Evolutionary conservation across 169 alveolate genomes (phyloP).

Genomic region (Condylostoma magnum): DNA sequence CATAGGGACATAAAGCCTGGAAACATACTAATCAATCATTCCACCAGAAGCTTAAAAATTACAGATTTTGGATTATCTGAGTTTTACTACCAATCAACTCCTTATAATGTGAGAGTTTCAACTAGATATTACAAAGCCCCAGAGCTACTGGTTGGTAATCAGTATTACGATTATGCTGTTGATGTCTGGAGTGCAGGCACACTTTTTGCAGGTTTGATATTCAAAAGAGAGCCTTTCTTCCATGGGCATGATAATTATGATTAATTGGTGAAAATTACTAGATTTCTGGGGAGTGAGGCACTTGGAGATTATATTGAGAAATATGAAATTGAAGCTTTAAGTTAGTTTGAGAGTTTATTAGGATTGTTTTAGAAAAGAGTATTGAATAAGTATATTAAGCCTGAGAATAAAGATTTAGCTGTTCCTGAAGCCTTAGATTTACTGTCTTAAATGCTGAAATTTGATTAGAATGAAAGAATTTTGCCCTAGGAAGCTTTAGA

Average conservation of each 20-base stretch:
- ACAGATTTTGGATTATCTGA: constrained; percentile 99
- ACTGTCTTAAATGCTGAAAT: not conserved
- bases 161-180: constrained; percentile 94
- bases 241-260: constrained; percentile 96
- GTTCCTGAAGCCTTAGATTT: constrained; percentile 9
- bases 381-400: not conserved
- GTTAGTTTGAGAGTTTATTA: not conserved
- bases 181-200: constrained; percentile 99
- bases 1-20: constrained; percentile 97
- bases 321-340: constrained; percentile 46
- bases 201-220: constrained; percentile 90
- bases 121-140: constrained; percentile 98
- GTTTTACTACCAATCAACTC: constrained; percentile 96
- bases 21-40: constrained; percentile 96
- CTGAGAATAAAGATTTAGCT: not conserved
- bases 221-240: constrained; percentile 92
- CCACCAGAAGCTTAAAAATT: constrained; percentile 81
- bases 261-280: constrained; percentile 96
- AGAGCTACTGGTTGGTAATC: constrained; percentile 95
- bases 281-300: constrained; percentile 89
- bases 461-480: constrained; percentile 19
- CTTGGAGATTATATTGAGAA: constrained; percentile 87
- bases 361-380: not conserved
- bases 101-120: constrained; percentile 97
- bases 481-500: constrained; percentile 26